Evolutionary conservation across 495 filamentous ascomycete genomes (phyloP), one percentile per base, ranked within the genome.

Genomic region (Glonium stellatum): DNA sequence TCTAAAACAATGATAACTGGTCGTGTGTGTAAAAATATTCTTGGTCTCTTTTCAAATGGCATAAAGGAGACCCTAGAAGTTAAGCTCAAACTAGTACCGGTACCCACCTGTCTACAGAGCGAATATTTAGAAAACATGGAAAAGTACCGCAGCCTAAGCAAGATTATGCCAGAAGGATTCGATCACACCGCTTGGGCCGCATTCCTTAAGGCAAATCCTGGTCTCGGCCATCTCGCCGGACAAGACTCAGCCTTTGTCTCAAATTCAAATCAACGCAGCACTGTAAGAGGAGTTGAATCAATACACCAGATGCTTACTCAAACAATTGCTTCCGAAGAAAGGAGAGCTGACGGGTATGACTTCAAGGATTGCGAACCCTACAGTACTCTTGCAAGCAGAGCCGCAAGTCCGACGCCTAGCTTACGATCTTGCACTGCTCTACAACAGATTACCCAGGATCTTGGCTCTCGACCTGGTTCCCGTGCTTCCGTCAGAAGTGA

Each of bases 11-110:
- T 96, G 69, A 84, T 98, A 58, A 97, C 95, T 11, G 93, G 93
- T 23, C 86, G 90, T 13, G 87, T 98, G 49, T 90, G 86, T 63
- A 88, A 87, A 63, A 96, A 92, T 67, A 75, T 89, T 8, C 74
- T 96, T 27, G 87, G 87, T 15, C 73, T 97, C 18, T 92, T 97
- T 70, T 85, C 83, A 19, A 88, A 88, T 64, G 89, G 86, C 22
- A 83, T 85, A 41, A 87, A 86, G 67, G 93, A 98, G 70, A 97
- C 90, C 1, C 73, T 98, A 57, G 95, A 98, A 74, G 95, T 98
- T 60, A 96, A 89, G 73, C 73, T 98, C 52, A 89, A 89, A 64
- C 78, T 98, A 36, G 86, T 90, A 21, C 87, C 90, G 1, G 88
- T 97, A 25, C 65, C 88, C 11, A 90, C 82, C 36, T 82, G 84